Evolutionary conservation across 2,329 filamentous ascomycete genomes (phyloP).

Genomic region (Ascochyta clinopodiicola): DNA sequence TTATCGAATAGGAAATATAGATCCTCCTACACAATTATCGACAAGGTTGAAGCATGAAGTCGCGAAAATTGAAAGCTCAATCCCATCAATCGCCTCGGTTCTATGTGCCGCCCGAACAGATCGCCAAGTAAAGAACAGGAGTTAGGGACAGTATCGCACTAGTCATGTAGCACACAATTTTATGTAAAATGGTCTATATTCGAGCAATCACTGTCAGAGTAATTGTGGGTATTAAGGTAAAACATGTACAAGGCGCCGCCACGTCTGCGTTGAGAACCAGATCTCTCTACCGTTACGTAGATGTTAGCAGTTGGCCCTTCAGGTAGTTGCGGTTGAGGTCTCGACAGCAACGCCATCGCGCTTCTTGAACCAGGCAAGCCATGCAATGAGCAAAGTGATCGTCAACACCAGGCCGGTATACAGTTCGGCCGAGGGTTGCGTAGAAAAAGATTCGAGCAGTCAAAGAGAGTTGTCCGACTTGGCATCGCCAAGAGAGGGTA

Average conservation of each 20-base stretch:
- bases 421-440: conserved; percentile 12
- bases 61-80: too few relatives aligned
- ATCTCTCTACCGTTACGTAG: not conserved
- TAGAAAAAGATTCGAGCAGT: conserved; percentile 25
- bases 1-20: not conserved
- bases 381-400: conserved; percentile 33
- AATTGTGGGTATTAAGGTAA: conserved; percentile 5
- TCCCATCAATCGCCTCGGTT: too few relatives aligned
- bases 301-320: not conserved
- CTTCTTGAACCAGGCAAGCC: conserved; percentile 35
- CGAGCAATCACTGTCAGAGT: not conserved
- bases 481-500: conserved; percentile 56
- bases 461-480: conserved; percentile 40
- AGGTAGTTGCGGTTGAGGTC: not conserved
- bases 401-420: conserved; percentile 36
- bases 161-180: not conserved
- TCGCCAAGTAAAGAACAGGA: too few relatives aligned
- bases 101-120: too few relatives aligned
- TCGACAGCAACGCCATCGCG: not conserved
- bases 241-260: not conserved
- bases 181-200: not conserved
- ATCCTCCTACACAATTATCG: not conserved
- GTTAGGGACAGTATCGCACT: not conserved
- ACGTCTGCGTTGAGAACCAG: not conserved
- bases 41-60: too few relatives aligned